Evolutionary conservation across 1,284 basidiomycete species (phyloP).

Genomic region (Rhodotorula sp.): DNA sequence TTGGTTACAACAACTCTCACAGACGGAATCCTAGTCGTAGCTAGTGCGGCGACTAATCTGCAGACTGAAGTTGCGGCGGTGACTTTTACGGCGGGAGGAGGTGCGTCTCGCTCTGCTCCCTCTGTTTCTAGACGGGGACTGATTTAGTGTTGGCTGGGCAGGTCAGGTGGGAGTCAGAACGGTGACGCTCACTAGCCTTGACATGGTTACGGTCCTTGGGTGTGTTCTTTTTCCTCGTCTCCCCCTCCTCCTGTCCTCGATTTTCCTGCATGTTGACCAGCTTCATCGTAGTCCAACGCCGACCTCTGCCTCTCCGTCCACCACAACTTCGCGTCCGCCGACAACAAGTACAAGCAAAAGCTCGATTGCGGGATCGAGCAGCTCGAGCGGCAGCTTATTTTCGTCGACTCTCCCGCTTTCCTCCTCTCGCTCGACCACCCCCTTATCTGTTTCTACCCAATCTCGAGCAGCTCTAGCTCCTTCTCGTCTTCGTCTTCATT

Average conservation of each 20-base stretch:
- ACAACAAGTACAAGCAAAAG: background rate
- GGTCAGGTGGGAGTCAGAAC: slow-evolving; percentile 3
- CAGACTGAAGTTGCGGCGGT: slow-evolving; percentile 10
- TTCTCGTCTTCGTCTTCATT: background rate
- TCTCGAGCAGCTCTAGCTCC: background rate
- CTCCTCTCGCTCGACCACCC: background rate
- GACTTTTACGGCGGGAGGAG: slow-evolving; percentile 9
- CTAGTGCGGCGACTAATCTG: slow-evolving; percentile 1
- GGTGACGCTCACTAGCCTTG: slow-evolving; percentile 10
- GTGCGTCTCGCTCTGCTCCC: background rate
- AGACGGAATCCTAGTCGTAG: slow-evolving; percentile 6
- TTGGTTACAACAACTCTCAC: slow-evolving; percentile 18
- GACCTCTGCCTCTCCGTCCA: background rate
- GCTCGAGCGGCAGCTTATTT: background rate
- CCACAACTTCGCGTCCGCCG: background rate
- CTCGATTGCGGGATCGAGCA: background rate
- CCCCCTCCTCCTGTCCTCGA: background rate
- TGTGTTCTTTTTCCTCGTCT: background rate
- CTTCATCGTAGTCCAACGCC: background rate
- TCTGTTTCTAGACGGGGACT: no score
- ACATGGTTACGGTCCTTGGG: slow-evolving; percentile 20
- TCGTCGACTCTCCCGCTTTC: background rate
- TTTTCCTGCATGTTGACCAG: background rate
- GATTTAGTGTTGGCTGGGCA: no score
- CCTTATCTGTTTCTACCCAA: background rate